Evolutionary conservation across 768 basidiomycete genomes (phyloP), one percentile per base, ranked within the genome.

Genomic region (Lactifluus echinatus): DNA sequence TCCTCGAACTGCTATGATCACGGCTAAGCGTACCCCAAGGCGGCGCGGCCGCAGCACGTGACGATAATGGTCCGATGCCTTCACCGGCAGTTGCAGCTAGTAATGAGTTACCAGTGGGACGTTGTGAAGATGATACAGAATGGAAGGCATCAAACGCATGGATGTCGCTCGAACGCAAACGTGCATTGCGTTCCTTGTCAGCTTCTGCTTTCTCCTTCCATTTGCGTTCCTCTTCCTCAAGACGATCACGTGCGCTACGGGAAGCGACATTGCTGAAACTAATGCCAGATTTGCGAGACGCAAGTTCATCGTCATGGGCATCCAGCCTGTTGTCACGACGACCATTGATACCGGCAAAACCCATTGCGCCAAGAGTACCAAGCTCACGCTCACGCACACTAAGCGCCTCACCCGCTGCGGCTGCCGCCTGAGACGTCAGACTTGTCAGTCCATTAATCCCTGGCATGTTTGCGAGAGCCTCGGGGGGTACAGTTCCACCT

Each of bases 101-200:
- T 19, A 71, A 56, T 10, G 71, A 66, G 50, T 71, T 67, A 26
- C 66, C 66, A 24, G 65, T 66, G 31, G 67, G 66, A 34, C 68
- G 71, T 31, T 67, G 66, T 61, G 77, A 73, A 36, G 65, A 71
- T 26, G 74, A 75, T 1, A 84, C 78, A 1, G 83, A 81, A 67
- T 90, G 84, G 73, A 91, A 93, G 2, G 88, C 85, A 65, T 93
- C 89, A 66, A 80, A 91, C 1, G 85, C 79, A 23, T 74, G 73
- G 2, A 78, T 66, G 62, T 73, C 72, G 48, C 70, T 71, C 50
- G 74, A 68, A 8, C 77, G 64, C 52, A 79, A 63, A 23, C 72
- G 71, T 34, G 77, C 74, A 57, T 75, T 62, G 24, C 63, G 63
- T 40, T 63, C 61, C 34, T 50, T 52, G 42, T 61, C 62, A n/a